Evolutionary conservation across 2,329 filamentous ascomycete genomes (phyloP), one percentile per base, ranked within the genome.

Genomic region (Alternaria tenuissima): DNA sequence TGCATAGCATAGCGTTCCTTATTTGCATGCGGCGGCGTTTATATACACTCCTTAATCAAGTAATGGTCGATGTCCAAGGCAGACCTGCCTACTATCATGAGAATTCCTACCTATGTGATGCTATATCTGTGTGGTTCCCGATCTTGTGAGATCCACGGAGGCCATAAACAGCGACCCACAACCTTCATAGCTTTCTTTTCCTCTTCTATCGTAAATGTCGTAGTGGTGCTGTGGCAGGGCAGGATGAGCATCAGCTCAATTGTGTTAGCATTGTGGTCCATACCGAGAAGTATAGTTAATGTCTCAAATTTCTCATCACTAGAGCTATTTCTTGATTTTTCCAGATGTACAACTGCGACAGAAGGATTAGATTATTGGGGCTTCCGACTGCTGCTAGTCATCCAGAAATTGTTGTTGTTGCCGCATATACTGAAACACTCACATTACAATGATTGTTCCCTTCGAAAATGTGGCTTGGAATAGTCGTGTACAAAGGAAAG

Each of bases 11-110:
- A 48, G 57, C 48, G 52, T 36, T 47, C 44, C 34, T 55, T 22
- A 26, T 30, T 30, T 52, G 56, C 52, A 59, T 60, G 18, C 22
- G n/a, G 28, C 52, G 52, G 57, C 52, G 57, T 55, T 55, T 59
- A 34, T 39, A 49, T 44, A 59, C 57, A 60, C 49, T 63, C 60
- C 60, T 63, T 63, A 38, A 55, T 62, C 43, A 38, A 53, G 18
- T 60, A 49, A 60, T 63, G 18, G 7, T 57, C 20, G 53, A 54
- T 49, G 22, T 49, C n/a, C 14, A 36, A 49, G 16, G 46, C 20
- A 48, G 12, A 22, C 24, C 7, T 22, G 30, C 18, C n/a, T 34
- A 18, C 30, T 32, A 36, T 48, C 5, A 36, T n/a, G 12, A 36
- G 20, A 48, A 14, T 12, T 18, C n/a, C 7, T 22, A 22, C 16